phyloP scores from a whole-genome alignment of 305 asterid genomes.

The Solanum chacoense region DNA sequence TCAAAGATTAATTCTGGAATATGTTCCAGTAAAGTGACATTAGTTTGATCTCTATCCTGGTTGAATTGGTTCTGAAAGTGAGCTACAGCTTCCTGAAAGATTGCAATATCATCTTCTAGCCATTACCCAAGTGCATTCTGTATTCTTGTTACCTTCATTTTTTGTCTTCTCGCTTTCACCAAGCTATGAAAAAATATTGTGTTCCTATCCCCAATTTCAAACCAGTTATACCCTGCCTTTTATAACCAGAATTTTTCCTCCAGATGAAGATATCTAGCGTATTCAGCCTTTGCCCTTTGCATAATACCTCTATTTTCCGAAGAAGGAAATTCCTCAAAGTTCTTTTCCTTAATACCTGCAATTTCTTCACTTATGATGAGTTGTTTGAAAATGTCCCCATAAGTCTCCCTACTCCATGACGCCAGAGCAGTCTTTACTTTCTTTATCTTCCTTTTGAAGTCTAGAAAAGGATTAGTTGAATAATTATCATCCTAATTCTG shows the following conservation, averaged over 20 bases:
- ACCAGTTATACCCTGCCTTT: neutral
- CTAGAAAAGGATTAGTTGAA: neutral
- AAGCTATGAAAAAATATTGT: neutral
- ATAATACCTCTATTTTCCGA: neutral
- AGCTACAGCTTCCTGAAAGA: neutral
- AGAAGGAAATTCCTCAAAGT: neutral
- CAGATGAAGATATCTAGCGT: neutral
- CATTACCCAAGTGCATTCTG: neutral
- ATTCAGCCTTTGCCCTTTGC: neutral
- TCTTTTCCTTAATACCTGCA: neutral
- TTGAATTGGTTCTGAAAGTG: neutral
- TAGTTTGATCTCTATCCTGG: neutral
- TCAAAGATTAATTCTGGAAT: neutral
- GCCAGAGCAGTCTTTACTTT: neutral
- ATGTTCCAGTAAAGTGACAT: neutral
- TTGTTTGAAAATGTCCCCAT: too few relatives aligned
- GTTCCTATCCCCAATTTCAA: neutral
- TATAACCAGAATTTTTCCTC: neutral
- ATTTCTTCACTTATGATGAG: too few relatives aligned
- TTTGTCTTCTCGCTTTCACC: neutral
- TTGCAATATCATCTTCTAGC: neutral
- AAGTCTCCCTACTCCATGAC: too few relatives aligned
- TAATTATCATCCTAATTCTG: neutral
- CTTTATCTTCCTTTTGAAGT: neutral
- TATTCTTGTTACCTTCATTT: neutral